A percentile compares a stretch with the other conserved stretches of the same genome.
These are phyloP conservation scores for Monascus ruber DNA, from an alignment of 2,329 filamentous ascomycete species.

Conservation along the genomic window DNA sequence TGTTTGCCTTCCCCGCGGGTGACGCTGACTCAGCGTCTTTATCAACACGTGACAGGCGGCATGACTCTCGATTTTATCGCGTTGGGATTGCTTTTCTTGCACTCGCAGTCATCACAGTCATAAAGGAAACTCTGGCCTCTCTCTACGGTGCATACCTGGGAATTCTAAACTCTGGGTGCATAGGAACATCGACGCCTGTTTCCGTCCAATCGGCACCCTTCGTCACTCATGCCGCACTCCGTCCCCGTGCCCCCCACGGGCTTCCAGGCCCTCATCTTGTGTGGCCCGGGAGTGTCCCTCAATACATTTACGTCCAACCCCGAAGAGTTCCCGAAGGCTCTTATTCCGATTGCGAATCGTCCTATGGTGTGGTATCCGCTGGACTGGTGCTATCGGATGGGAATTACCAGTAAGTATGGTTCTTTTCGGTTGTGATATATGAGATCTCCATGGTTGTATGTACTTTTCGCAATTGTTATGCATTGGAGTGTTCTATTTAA, in stretches of 20 bases:
- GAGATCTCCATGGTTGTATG: background rate
- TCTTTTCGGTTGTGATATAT: too few species aligned
- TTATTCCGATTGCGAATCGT: slow-evolving; percentile 39
- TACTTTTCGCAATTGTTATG: background rate
- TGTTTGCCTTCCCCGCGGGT: slow-evolving; percentile 18
- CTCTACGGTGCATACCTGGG: too few species aligned
- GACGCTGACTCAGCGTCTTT: slow-evolving; percentile 8
- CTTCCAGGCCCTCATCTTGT: slow-evolving; percentile 39
- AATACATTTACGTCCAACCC: slow-evolving; percentile 41
- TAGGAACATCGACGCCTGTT: background rate
- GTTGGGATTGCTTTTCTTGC: background rate
- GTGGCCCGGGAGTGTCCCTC: slow-evolving; percentile 38
- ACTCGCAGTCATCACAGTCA: too few species aligned
- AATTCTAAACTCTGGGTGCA: too few species aligned
- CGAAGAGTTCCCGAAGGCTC: slow-evolving; percentile 37
- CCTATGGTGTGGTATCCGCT: slow-evolving; percentile 41
- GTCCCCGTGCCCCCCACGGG: slow-evolving; percentile 45
- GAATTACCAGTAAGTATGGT: slow-evolving; percentile 31
- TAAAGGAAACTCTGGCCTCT: too few species aligned
- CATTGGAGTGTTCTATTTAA: background rate
- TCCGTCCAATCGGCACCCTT: background rate
- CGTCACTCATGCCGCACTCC: slow-evolving; percentile 17
- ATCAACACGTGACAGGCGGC: slow-evolving; percentile 15
- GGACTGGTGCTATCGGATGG: slow-evolving; percentile 39
- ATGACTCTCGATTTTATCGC: background rate